Base-by-base conservation (phyloP, 208 protist genomes). In the Herpetomonas samuelpessoai region DNA sequence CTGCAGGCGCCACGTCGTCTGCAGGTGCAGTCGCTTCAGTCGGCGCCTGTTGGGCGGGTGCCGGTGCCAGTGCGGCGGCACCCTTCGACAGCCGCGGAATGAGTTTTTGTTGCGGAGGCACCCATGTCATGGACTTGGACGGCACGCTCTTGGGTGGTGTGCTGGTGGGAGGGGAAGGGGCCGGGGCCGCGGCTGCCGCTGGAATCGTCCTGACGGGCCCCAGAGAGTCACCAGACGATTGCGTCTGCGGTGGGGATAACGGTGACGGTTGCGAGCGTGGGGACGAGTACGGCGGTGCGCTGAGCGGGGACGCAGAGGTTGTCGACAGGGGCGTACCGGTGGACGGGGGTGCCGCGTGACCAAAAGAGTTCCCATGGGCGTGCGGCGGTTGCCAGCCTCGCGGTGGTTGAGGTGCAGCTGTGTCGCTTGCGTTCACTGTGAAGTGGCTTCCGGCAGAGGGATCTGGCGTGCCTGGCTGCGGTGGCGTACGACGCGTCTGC, bases 121-220 rank as follows among this genome's bases (percentile, higher is more conserved):
- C 49, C 58, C 49, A 56, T 18, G 26, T 49, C 35, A 51, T 53
- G 12, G 58, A 30, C 7, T 44, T 29, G 30, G 44, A 49, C 18
- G 58, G 48, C 16, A 31, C 45, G 2, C 28, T 45, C 2, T 16
- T 24, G 35, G 39, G 24, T 28, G 24, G 48, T 22, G 58, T 3
- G 35, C 21, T 41, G 35, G 35, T 41, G 9, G 35, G 35, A 18
- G 35, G n/a, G n/a, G n/a, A n/a, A n/a, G n/a, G n/a, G n/a, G n/a
- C n/a, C n/a, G n/a, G n/a, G n/a, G n/a, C n/a, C n/a, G n/a, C n/a
- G n/a, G n/a, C n/a, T n/a, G n/a, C n/a, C n/a, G n/a, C n/a, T n/a
- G n/a, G n/a, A n/a, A n/a, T n/a, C n/a, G n/a, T n/a, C n/a, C n/a
- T n/a, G n/a, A n/a, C n/a, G n/a, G n/a, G n/a, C n/a, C n/a, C n/a